phyloP scores from a whole-genome alignment of 495 filamentous ascomycete genomes.

The Penicillium malachiteum region DNA sequence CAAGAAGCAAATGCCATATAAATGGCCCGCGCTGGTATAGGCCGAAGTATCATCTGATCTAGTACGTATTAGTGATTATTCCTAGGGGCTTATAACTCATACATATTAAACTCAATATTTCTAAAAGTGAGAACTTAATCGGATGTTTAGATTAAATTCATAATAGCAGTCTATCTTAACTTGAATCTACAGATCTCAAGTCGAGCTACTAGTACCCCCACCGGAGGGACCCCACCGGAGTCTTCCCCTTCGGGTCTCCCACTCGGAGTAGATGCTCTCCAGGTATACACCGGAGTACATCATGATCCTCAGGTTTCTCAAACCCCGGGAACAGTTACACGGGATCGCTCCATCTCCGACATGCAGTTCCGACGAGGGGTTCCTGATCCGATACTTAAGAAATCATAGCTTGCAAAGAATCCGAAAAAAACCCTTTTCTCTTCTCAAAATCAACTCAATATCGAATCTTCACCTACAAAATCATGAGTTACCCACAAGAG shows the following conservation, averaged over 20 bases:
- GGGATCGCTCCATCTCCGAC: conserved; percentile 16
- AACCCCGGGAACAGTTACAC: neutral
- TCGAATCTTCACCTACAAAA: neutral
- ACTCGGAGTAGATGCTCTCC: conserved; percentile 1
- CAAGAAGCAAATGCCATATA: too few species aligned
- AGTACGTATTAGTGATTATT: too few species aligned
- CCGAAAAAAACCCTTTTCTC: neutral
- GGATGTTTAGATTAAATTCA: neutral
- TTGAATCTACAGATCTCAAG: neutral
- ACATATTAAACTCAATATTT: too few species aligned
- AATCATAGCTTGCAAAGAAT: neutral
- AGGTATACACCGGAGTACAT: neutral
- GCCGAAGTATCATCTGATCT: too few species aligned
- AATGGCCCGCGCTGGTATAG: too few species aligned
- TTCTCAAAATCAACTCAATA: too few species aligned
- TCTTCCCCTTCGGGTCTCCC: conserved; percentile 14
- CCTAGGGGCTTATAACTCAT: too few species aligned
- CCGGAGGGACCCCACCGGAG: conserved; percentile 24
- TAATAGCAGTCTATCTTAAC: neutral
- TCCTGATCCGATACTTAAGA: conserved; percentile 7
- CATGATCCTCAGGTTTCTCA: neutral
- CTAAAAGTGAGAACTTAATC: neutral
- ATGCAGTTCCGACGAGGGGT: neutral
- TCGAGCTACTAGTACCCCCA: conserved; percentile 5
- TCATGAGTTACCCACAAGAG: conserved; percentile 35